Conservation (phyloP, 805 yeast genomes). For the Cyberlindnera meyerae region DNA sequence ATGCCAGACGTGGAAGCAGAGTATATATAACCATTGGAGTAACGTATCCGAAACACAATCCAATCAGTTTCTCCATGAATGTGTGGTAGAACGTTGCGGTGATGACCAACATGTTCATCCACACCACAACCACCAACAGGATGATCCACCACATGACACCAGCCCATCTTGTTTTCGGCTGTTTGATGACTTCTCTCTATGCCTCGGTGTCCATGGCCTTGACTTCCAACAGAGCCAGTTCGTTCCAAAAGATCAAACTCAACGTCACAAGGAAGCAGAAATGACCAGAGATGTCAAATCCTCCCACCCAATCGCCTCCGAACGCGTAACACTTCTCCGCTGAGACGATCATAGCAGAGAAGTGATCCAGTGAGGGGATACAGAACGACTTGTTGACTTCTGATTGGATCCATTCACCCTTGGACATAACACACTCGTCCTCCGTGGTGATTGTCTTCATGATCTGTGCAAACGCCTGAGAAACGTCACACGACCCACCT, state of each 20-base stretch:
- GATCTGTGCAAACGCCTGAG: too few relatives aligned
- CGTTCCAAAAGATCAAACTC: constrained; percentile 37
- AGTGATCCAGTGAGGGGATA: too few relatives aligned
- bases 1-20: constrained; percentile 4
- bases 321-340: constrained; percentile 29
- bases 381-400: too few relatives aligned
- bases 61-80: constrained; percentile 63
- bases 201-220: too few relatives aligned
- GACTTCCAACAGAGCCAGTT: constrained; percentile 18
- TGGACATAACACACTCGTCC: too few relatives aligned
- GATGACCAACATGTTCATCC: constrained; percentile 58
- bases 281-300: constrained; percentile 52
- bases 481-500: constrained; percentile 13
- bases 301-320: constrained; percentile 39
- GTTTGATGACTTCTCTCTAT: too few relatives aligned
- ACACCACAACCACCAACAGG: constrained; percentile 28
- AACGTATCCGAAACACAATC: constrained; percentile 56
- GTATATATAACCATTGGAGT: constrained; percentile 44
- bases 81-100: constrained; percentile 85
- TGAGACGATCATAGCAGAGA: too few relatives aligned
- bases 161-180: too few relatives aligned
- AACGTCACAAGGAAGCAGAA: constrained; percentile 38
- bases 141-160: too few relatives aligned
- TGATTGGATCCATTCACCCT: too few relatives aligned
- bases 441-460: too few relatives aligned